Conservation (phyloP, 805 yeast genomes). For the Hanseniaspora lindneri region DNA sequence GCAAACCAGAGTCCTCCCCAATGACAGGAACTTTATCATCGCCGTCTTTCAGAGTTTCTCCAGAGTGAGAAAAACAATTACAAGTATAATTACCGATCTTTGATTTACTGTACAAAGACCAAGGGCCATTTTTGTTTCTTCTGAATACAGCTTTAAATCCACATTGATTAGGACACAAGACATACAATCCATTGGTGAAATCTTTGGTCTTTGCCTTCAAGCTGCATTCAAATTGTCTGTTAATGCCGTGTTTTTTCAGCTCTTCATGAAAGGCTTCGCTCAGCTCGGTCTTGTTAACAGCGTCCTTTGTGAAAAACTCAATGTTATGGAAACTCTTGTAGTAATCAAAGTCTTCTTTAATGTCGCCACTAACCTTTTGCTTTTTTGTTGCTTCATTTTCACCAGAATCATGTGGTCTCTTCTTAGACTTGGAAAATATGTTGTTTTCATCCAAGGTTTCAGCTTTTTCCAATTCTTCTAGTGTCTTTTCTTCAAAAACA, state of each 20-base stretch:
- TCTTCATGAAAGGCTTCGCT: not conserved
- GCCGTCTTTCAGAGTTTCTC: not conserved
- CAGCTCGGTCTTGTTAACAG: not conserved
- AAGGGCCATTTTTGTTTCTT: not conserved
- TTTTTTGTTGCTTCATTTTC: not conserved
- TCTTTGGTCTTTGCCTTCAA: not conserved
- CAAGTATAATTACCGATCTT: not conserved
- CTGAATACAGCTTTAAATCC: slow-evolving; percentile 1
- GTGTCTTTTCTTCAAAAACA: slow-evolving; percentile 22
- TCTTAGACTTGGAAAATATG: no score
- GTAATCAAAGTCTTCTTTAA: not conserved
- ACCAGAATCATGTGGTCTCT: not conserved
- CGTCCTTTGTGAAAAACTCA: not conserved
- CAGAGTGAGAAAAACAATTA: not conserved
- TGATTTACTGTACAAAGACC: not conserved
- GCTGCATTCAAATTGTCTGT: not conserved
- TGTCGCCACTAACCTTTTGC: not conserved
- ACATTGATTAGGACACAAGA: not conserved
- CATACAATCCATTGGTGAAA: not conserved
- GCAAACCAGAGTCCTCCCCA: no score
- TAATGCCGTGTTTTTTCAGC: not conserved
- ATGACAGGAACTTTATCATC: not conserved
- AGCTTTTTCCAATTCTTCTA: slow-evolving; percentile 23
- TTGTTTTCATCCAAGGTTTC: no score
- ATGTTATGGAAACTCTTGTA: not conserved